phyloP scores from a whole-genome alignment of 176 grass and related monocot genomes.

The Themeda triandra region DNA sequence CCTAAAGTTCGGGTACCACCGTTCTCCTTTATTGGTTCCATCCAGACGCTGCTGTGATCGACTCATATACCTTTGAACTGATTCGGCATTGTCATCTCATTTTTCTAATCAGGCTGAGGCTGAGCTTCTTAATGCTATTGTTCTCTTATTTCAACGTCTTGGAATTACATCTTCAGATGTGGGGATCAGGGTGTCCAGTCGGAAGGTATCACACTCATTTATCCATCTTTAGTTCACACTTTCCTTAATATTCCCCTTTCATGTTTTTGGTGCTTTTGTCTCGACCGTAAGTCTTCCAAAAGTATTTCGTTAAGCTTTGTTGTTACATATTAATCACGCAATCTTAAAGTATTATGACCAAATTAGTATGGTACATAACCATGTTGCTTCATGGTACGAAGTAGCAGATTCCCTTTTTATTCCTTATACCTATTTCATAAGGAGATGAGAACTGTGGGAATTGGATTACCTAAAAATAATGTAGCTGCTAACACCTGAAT shows the following conservation, averaged over 20 bases:
- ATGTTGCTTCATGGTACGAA: background rate
- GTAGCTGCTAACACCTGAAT: background rate
- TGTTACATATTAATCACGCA: background rate
- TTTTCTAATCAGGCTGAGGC: constrained; percentile 54
- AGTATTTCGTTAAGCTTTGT: background rate
- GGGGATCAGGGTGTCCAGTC: constrained; percentile 79
- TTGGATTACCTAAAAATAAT: background rate
- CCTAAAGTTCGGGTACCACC: constrained; percentile 62
- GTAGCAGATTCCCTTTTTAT: background rate
- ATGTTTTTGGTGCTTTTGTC: background rate
- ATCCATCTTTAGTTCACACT: background rate
- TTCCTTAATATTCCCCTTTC: background rate
- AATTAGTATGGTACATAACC: background rate
- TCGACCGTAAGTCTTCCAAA: background rate
- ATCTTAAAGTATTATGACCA: background rate
- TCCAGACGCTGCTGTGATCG: background rate
- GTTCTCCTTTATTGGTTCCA: background rate
- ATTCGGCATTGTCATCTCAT: background rate
- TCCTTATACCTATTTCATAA: background rate
- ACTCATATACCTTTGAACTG: background rate
- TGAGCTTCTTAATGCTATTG: constrained; percentile 80
- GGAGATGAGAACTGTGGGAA: background rate
- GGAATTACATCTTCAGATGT: constrained; percentile 78
- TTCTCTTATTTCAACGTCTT: constrained; percentile 81
- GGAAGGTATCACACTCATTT: constrained; percentile 49